Percentiles rank a stretch among this genome's conserved stretches.
phyloP scores from a whole-genome alignment of 805 yeast species.

The Ogataea allantospora region DNA sequence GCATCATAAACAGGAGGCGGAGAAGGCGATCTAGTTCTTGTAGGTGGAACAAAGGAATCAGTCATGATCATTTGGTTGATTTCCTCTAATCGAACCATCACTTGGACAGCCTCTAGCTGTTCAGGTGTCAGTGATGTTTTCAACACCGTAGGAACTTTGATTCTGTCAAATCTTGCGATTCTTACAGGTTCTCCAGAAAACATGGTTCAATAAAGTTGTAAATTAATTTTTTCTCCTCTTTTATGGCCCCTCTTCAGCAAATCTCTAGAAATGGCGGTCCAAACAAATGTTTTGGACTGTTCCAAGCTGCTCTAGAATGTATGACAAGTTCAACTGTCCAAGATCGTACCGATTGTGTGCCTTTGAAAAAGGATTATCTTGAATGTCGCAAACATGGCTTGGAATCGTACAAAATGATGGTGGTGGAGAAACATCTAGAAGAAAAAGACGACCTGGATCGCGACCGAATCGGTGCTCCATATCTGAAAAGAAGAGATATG shows the following conservation, averaged over 20 bases:
- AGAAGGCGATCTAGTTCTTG: conserved; percentile 63
- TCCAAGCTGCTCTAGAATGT: conserved; percentile 39
- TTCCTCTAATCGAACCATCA: conserved; percentile 74
- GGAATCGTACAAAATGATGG: conserved; percentile 36
- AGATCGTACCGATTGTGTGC: conserved; percentile 33
- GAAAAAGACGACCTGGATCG: conserved; percentile 27
- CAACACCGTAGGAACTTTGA: conserved; percentile 5
- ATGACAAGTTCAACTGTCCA: conserved; percentile 34
- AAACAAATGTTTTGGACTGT: conserved; percentile 37
- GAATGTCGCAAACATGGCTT: conserved; percentile 39
- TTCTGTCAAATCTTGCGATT: conserved; percentile 4
- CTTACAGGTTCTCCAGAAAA: conserved; percentile 4
- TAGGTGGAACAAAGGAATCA: conserved; percentile 51
- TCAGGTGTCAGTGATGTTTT: conserved; percentile 56
- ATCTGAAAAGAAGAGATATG: conserved; percentile 37
- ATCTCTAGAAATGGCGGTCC: conserved; percentile 38
- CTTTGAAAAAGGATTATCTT: conserved; percentile 34
- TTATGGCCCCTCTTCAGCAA: conserved; percentile 35
- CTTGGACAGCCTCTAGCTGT: conserved; percentile 73
- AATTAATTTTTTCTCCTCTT: conserved; percentile 2
- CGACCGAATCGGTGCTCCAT: conserved; percentile 39
- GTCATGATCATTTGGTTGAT: conserved; percentile 58
- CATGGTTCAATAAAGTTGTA: conserved; percentile 1
- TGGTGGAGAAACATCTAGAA: conserved; percentile 34
- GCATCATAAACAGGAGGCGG: conserved; percentile 92